Evolutionary conservation across 2,329 filamentous ascomycete genomes (phyloP).

Genomic region (Pseudogymnoascus sp.): DNA sequence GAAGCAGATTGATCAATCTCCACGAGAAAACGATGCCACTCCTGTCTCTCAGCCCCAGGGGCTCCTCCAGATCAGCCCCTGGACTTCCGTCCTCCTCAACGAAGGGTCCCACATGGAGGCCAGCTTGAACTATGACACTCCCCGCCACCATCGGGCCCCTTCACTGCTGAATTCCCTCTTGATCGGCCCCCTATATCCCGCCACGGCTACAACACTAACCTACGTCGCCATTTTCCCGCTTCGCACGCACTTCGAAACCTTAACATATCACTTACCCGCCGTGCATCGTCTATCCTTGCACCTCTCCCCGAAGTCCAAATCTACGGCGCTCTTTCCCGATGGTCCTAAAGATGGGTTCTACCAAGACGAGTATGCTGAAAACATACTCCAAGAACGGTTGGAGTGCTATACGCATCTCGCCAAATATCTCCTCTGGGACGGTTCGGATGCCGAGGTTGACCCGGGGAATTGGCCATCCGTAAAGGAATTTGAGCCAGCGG

Average conservation of each 20-base stretch:
- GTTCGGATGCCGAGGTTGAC: conserved; percentile 25
- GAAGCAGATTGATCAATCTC: not conserved
- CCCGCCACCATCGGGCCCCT: conserved; percentile 45
- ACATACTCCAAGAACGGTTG: conserved; percentile 18
- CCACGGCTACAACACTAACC: conserved; percentile 39
- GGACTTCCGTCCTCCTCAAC: conserved; percentile 59
- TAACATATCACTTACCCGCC: conserved; percentile 39
- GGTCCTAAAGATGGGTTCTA: conserved; percentile 28
- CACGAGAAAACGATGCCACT: not conserved
- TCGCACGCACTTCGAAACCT: conserved; percentile 46
- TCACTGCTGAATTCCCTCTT: conserved; percentile 39
- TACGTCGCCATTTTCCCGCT: conserved; percentile 63
- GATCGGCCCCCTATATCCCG: conserved; percentile 31
- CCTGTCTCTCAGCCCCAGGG: not conserved
- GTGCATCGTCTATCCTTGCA: conserved; percentile 48
- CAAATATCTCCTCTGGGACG: conserved; percentile 24
- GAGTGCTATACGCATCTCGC: conserved; percentile 25
- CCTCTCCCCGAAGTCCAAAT: conserved; percentile 30
- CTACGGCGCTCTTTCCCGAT: conserved; percentile 11
- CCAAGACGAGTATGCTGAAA: conserved; percentile 15
- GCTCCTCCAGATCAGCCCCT: conserved; percentile 34
- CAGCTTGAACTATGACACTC: conserved; percentile 65
- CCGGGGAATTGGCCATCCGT: conserved; percentile 36
- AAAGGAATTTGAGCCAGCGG: conserved; percentile 41
- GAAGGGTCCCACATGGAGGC: conserved; percentile 66